Base-by-base conservation (phyloP, 139 green algal genomes). In the Mesostigma viride region DNA sequence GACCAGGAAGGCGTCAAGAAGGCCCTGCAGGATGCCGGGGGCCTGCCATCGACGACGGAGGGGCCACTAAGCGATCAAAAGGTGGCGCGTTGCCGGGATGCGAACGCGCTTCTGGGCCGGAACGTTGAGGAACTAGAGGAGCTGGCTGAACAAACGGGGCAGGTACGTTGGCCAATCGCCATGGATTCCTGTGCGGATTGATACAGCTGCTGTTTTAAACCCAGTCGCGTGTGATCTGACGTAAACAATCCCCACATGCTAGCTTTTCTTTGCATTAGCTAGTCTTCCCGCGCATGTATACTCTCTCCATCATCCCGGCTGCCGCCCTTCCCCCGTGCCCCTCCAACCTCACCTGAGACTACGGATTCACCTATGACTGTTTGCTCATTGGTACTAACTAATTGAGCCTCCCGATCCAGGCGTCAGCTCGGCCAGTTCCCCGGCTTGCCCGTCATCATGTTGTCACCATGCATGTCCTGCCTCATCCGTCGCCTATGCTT, bases 101-200 rank as follows among this genome's bases (percentile, higher is more conserved):
- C 40, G 62, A 60, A 68, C 24, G n/a, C 3, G 31, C 40, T 74
- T 22, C 14, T 74, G 31, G 67, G 67, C 0, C 32, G 60, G 3
- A 63, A 8, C 14, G 27, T 69, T 22, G 67, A 74, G 67, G 67
- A 74, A 28, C 34, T 74, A 31, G 24, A 57, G 60, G 22, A 71
- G 28, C 28, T 74, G 2, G 67, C 67, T 24, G 64, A 71, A 26
- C 26, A 72, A n/a, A 35, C 48, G 31, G 67, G 67, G 28, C 20
- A 46, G 30, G 59, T 65, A 27, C n/a, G n/a, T n/a, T n/a, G n/a
- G n/a, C n/a, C n/a, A n/a, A n/a, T n/a, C n/a, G n/a, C n/a, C n/a
- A n/a, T n/a, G n/a, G n/a, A n/a, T n/a, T n/a, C n/a, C n/a, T n/a
- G n/a, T n/a, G n/a, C n/a, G n/a, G n/a, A n/a, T n/a, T n/a, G n/a